Evolutionary conservation across 164 flowering plant species (phyloP).

Genomic region (Malania oleifera): DNA sequence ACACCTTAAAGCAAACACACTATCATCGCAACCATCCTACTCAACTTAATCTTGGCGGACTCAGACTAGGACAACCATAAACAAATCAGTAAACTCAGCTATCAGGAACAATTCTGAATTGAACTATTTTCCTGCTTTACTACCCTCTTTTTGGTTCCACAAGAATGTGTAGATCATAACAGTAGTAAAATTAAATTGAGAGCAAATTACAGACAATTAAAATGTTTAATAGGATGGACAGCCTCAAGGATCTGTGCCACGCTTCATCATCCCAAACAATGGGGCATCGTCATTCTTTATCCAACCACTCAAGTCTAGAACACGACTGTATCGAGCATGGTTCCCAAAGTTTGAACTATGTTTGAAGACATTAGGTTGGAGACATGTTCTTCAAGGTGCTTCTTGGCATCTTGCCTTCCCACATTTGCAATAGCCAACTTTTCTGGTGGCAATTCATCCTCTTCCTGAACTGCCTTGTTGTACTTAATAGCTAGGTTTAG

Average conservation of each 20-base stretch:
- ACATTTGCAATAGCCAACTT: conserved; percentile 92
- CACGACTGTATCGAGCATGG: conserved; percentile 92
- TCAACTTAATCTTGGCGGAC: too few relatives aligned
- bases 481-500: conserved; percentile 72
- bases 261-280: too few relatives aligned
- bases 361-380: conserved; percentile 90
- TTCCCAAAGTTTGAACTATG: conserved; percentile 81
- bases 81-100: too few relatives aligned
- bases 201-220: neutral
- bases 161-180: neutral
- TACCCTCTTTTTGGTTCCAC: conserved; percentile 1
- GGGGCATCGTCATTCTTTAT: too few relatives aligned
- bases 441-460: conserved; percentile 82
- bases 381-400: conserved; percentile 76
- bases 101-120: too few relatives aligned
- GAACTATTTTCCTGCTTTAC: too few relatives aligned
- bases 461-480: conserved; percentile 85
- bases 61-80: too few relatives aligned
- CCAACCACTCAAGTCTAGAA: conserved; percentile 31
- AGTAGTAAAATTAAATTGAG: neutral
- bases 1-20: too few relatives aligned
- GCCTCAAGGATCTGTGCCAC: too few relatives aligned
- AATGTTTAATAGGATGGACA: too few relatives aligned
- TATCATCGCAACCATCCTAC: too few relatives aligned
- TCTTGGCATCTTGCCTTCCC: conserved; percentile 88